Base-by-base conservation (phyloP, 306 rosid genomes). In the Lotus japonicus region DNA sequence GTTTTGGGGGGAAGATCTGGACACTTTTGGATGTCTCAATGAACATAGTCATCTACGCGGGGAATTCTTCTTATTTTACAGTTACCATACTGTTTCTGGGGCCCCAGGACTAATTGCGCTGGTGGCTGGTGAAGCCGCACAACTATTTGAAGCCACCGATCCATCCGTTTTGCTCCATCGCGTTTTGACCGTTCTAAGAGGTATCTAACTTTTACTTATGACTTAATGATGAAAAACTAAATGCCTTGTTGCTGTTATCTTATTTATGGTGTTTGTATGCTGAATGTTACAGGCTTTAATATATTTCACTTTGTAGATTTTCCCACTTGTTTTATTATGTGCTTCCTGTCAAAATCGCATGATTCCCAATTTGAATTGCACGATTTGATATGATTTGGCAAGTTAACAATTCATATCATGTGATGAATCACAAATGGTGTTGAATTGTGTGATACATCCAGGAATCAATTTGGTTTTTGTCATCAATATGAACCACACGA, bases 41-140 rank as follows among this genome's bases (percentile, higher is more conserved):
- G 95, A 86, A 73, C 72, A 78, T 11, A 77, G 84, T 72, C 83
- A 76, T 61, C 79, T 84, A 53, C 97, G 99, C 26, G 99, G 99
- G 58, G 92, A 94, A 74, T 86, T 85, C 83, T 94, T 94, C 81
- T 79, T 94, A 74, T 94, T 94, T 75, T 94, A 90, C 61, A 46
- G 85, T 68, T 90, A 94, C 76, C 99, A 90, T 77, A 90, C 96
- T 18, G 99, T 94, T 86, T 94, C 99, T 59, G 97, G 99, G 21
- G 97, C 89, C 33, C 73, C 99, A 10, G 87, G 70, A 61, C 90
- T 94, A 14, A 57, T 94, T 68, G 97, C 96, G 4, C 83, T 94
- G 16, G 99, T 94, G 73, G 99, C 99, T 64, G 99, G 99, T 69
- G 95, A 94, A 78, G 99, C 99, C n/a, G 97, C 99, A 23, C 77